Evolutionary conservation across 495 filamentous ascomycete genomes (phyloP).

Genomic region (Cudoniella acicularis): DNA sequence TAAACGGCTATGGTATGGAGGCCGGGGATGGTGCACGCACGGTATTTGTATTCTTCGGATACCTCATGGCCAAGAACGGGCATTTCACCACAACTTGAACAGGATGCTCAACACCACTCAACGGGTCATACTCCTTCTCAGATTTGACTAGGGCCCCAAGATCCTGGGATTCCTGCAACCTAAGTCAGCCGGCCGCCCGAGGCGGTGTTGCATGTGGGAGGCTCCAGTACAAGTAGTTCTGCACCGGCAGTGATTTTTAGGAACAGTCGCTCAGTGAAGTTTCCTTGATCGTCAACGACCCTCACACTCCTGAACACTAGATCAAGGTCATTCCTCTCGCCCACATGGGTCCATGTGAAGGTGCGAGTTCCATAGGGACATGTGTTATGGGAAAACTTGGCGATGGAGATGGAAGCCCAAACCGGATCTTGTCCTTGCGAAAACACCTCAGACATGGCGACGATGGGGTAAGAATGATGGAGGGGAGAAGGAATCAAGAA

Average conservation of each 20-base stretch:
- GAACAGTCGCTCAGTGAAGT: constrained; percentile 11
- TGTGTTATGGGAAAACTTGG: constrained; percentile 32
- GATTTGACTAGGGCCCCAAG: constrained; percentile 15
- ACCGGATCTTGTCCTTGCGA: constrained; percentile 16
- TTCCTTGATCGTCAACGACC: constrained; percentile 22
- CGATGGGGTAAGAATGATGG: constrained; percentile 13
- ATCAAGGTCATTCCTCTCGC: constrained; percentile 34
- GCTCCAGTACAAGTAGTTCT: constrained; percentile 34
- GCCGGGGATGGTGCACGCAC: constrained; percentile 9
- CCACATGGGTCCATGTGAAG: constrained; percentile 31
- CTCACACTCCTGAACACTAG: constrained; percentile 29
- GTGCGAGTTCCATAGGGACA: constrained; percentile 20
- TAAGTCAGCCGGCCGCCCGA: neutral
- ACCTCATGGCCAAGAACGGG: constrained; percentile 33
- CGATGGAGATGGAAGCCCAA: constrained; percentile 24
- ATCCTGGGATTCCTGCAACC: constrained; percentile 22
- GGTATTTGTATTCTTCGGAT: constrained; percentile 24
- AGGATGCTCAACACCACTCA: constrained; percentile 17
- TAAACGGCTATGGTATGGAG: neutral
- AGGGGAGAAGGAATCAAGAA: constrained; percentile 11
- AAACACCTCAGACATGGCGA: constrained; percentile 21
- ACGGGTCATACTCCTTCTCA: constrained; percentile 14
- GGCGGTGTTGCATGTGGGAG: neutral
- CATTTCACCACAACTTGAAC: constrained; percentile 26
- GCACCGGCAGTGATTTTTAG: constrained; percentile 38